A percentile compares a stretch with the other conserved stretches of the same genome.
Evolutionary conservation across 768 basidiomycete genomes (phyloP).

Genomic region (Lactarius sanguifluus): DNA sequence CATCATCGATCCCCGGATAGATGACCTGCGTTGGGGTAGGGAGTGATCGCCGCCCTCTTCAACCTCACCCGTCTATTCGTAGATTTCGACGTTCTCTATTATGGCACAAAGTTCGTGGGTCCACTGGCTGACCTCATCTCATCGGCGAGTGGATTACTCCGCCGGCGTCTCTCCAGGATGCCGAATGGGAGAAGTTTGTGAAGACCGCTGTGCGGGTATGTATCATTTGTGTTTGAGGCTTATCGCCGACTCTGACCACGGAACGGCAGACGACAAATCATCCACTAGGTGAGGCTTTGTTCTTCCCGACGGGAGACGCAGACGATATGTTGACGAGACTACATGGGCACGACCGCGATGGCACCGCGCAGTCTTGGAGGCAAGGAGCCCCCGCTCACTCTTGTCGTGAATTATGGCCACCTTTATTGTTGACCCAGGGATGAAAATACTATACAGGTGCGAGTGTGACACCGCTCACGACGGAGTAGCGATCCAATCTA

Average conservation of each 20-base stretch:
- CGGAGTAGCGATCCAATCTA: conserved; percentile 15
- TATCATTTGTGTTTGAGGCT: not conserved
- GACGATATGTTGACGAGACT: not conserved
- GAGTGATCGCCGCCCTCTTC: not conserved
- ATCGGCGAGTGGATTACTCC: conserved; percentile 23
- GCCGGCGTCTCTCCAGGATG: conserved; percentile 16
- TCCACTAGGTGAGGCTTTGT: conserved; percentile 14
- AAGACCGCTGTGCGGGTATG: conserved; percentile 23
- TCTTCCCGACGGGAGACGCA: too few relatives aligned
- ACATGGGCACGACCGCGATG: conserved; percentile 23
- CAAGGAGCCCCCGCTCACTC: not conserved
- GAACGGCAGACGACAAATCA: conserved; percentile 26
- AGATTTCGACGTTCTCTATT: conserved; percentile 27
- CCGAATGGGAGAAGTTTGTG: conserved; percentile 25
- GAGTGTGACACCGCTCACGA: conserved; percentile 28
- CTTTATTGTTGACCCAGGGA: conserved; percentile 20
- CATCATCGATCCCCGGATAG: conserved; percentile 24
- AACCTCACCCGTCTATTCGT: not conserved
- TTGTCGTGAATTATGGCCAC: not conserved
- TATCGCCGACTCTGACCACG: not conserved
- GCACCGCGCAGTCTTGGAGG: conserved; percentile 28
- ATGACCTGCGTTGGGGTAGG: conserved; percentile 26
- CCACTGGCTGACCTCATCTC: conserved; percentile 17
- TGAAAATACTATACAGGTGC: conserved; percentile 28
- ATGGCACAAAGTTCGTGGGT: conserved; percentile 26